These are phyloP conservation scores for Davidsoniella virescens DNA, from an alignment of 2,329 filamentous ascomycete species.

Conservation along the genomic window DNA sequence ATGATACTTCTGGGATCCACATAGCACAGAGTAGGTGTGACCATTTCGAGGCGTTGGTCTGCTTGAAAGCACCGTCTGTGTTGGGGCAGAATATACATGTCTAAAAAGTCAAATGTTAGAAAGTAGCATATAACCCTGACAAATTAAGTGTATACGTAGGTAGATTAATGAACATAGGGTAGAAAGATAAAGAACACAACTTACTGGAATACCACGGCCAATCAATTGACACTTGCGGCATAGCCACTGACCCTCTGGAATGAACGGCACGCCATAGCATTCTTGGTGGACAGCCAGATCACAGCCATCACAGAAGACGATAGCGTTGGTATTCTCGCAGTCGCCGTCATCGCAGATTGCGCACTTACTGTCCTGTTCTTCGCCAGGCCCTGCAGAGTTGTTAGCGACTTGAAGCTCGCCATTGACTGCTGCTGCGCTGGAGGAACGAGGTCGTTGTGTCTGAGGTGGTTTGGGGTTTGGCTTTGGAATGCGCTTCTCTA, in stretches of 20 bases:
- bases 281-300: constrained; percentile 96
- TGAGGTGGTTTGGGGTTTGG: constrained; percentile 92
- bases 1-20: constrained; percentile 94
- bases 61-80: constrained; percentile 93
- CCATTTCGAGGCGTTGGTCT: constrained; percentile 93
- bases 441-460: constrained; percentile 81
- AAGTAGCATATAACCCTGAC: not conserved
- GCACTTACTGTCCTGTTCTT: constrained; percentile 94
- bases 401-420: constrained; percentile 56
- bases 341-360: constrained; percentile 98
- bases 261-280: constrained; percentile 96
- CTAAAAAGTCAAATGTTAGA: constrained; percentile 22
- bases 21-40: constrained; percentile 90
- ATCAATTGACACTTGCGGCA: constrained; percentile 94
- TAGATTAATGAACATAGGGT: too few species aligned
- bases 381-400: constrained; percentile 31
- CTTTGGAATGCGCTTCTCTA: constrained; percentile 94
- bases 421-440: constrained; percentile 87
- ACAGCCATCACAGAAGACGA: constrained; percentile 96
- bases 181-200: constrained; percentile 18
- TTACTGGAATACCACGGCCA: constrained; percentile 71
- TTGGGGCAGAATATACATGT: constrained; percentile 98
- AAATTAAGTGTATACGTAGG: not conserved
- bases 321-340: constrained; percentile 97
- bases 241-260: constrained; percentile 95